phyloP scores from a whole-genome alignment of 1,284 basidiomycete species.

The Rhodotorula sp. region DNA sequence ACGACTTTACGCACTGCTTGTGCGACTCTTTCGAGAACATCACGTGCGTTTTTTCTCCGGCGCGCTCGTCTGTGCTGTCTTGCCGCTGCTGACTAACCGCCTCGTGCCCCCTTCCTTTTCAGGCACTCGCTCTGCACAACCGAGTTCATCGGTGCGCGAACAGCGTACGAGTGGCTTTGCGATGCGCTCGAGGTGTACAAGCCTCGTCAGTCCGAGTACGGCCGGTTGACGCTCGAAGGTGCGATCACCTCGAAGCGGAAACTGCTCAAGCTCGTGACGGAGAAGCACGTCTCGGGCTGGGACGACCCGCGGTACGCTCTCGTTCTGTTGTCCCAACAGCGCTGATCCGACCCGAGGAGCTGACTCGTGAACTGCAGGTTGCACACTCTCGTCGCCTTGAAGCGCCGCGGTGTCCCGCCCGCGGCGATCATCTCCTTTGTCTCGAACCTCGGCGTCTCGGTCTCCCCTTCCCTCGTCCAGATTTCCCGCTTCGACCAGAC shows the following conservation, averaged over 20 bases:
- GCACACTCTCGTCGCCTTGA: slow-evolving; percentile 92
- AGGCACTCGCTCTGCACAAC: slow-evolving; percentile 97
- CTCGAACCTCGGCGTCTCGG: slow-evolving; percentile 88
- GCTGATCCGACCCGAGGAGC: not conserved
- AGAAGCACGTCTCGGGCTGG: slow-evolving; percentile 85
- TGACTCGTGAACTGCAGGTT: slow-evolving; percentile 51
- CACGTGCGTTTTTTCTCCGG: slow-evolving; percentile 74
- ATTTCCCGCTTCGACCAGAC: slow-evolving; percentile 85
- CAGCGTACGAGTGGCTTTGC: slow-evolving; percentile 99
- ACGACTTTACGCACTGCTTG: slow-evolving; percentile 98
- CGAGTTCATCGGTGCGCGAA: slow-evolving; percentile 94
- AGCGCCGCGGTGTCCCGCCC: slow-evolving; percentile 91
- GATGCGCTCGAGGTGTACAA: slow-evolving; percentile 96
- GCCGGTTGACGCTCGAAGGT: slow-evolving; percentile 88
- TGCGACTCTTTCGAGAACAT: slow-evolving; percentile 99
- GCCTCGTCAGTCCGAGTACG: slow-evolving; percentile 97
- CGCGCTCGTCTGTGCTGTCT: slow-evolving; percentile 61
- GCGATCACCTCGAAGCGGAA: slow-evolving; percentile 98
- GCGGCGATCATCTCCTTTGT: slow-evolving; percentile 94
- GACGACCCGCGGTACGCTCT: slow-evolving; percentile 75
- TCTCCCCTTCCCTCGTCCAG: slow-evolving; percentile 79
- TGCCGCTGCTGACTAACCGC: not conserved
- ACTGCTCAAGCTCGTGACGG: slow-evolving; percentile 83
- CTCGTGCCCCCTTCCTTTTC: not conserved
- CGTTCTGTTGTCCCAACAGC: not conserved